phyloP scores from a whole-genome alignment of 306 rosid genomes.

The Lotus japonicus region DNA sequence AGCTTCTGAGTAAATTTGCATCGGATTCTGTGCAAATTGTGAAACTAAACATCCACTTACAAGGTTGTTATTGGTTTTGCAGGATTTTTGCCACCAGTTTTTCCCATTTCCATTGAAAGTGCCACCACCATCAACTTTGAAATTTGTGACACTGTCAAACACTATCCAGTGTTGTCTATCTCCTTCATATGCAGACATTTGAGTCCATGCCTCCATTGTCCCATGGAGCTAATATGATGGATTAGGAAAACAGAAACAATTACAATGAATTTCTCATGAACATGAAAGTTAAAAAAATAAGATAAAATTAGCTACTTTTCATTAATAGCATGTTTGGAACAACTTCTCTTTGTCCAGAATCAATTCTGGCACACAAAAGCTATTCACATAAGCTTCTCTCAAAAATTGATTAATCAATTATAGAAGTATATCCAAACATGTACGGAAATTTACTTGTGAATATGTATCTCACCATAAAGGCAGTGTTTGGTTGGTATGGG shows the following conservation, averaged over 20 bases:
- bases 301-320: background rate
- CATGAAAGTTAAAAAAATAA: background rate
- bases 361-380: too few relatives aligned
- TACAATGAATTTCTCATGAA: background rate
- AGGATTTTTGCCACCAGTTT: slow-evolving; percentile 76
- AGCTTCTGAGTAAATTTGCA: too few relatives aligned
- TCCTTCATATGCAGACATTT: slow-evolving; percentile 32
- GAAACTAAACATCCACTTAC: slow-evolving; percentile 13
- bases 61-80: slow-evolving; percentile 48
- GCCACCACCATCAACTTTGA: slow-evolving; percentile 68
- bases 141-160: slow-evolving; percentile 38
- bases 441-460: background rate
- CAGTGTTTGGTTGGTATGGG: slow-evolving; percentile 57
- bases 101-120: slow-evolving; percentile 72
- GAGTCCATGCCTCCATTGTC: slow-evolving; percentile 59
- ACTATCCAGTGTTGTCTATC: slow-evolving; percentile 51
- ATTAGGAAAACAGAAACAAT: background rate
- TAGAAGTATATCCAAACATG: too few relatives aligned
- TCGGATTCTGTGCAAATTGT: too few relatives aligned
- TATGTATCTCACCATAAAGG: slow-evolving; percentile 47
- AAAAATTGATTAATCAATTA: too few relatives aligned
- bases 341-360: too few relatives aligned
- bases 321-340: background rate
- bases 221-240: slow-evolving; percentile 48
- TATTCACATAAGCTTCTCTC: too few relatives aligned